Conservation (phyloP, 2,329 filamentous ascomycete genomes). For the Venturia asperata region DNA sequence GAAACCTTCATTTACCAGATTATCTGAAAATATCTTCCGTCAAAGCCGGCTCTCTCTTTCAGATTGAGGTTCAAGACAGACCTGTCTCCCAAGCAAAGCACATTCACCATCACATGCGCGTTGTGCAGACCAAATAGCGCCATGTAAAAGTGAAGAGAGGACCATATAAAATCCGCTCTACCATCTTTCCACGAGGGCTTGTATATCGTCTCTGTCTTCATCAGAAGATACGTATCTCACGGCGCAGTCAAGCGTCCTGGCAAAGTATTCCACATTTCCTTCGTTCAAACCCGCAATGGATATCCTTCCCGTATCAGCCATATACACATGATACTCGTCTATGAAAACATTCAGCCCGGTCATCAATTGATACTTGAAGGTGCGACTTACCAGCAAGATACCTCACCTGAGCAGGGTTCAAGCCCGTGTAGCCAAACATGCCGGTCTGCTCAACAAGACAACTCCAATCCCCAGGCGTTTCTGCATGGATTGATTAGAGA, state of each 20-base stretch:
- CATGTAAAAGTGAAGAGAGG: not conserved
- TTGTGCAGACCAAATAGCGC: not conserved
- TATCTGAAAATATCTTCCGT: too few relatives aligned
- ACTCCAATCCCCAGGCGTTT: slow-evolving; percentile 29
- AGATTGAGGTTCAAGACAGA: too few relatives aligned
- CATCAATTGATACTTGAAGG: not conserved
- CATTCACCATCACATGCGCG: too few relatives aligned
- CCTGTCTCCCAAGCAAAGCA: too few relatives aligned
- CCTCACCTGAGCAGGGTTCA: slow-evolving; percentile 29
- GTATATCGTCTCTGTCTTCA: not conserved
- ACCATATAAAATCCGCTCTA: not conserved
- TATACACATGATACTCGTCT: slow-evolving; percentile 32
- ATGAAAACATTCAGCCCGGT: not conserved
- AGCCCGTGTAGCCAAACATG: slow-evolving; percentile 37
- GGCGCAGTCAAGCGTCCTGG: slow-evolving; percentile 20
- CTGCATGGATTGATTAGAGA: slow-evolving; percentile 26
- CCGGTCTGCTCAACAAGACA: slow-evolving; percentile 33
- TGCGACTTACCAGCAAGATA: slow-evolving; percentile 22
- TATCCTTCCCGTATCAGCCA: slow-evolving; percentile 31
- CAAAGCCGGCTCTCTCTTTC: too few relatives aligned
- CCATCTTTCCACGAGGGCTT: not conserved
- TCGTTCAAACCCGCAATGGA: slow-evolving; percentile 30
- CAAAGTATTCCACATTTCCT: slow-evolving; percentile 24
- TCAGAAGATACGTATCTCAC: not conserved
- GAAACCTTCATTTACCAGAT: too few relatives aligned